Evolutionary conservation across 2,329 filamentous ascomycete genomes (phyloP).

Genomic region (Arthrinium puccinioides): DNA sequence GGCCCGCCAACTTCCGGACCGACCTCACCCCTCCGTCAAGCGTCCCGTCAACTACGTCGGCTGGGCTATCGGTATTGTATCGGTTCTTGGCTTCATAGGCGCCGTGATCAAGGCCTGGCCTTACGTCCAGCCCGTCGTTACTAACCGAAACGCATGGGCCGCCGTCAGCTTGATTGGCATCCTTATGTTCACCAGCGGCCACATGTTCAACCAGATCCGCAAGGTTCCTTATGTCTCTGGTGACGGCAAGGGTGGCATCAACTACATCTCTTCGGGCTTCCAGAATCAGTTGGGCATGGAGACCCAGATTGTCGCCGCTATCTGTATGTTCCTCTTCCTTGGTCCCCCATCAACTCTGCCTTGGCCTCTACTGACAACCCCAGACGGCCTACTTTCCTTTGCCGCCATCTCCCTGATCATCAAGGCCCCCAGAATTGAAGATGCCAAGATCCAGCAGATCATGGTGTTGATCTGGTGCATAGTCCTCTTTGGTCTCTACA

Average conservation of each 20-base stretch:
- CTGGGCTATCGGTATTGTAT: conserved; percentile 59
- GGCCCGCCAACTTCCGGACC: conserved; percentile 66
- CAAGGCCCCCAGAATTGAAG: conserved; percentile 83
- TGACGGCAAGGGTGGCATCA: conserved; percentile 78
- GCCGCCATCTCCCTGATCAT: conserved; percentile 84
- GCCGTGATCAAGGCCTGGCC: conserved; percentile 65
- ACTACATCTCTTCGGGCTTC: conserved; percentile 86
- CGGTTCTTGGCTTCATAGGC: conserved; percentile 63
- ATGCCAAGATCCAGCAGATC: conserved; percentile 70
- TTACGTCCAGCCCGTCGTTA: conserved; percentile 72
- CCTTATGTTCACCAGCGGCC: conserved; percentile 87
- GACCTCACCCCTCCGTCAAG: conserved; percentile 68
- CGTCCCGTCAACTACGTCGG: conserved; percentile 85
- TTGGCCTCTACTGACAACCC: conserved; percentile 14
- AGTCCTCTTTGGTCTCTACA: conserved; percentile 77
- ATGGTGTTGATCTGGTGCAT: conserved; percentile 74
- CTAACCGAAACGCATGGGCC: conserved; percentile 92
- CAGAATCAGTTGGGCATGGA: conserved; percentile 91
- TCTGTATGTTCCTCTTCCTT: conserved; percentile 61
- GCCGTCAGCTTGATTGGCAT: conserved; percentile 82
- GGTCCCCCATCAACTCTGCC: background rate
- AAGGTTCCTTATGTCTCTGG: conserved; percentile 88
- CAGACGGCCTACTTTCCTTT: conserved; percentile 70
- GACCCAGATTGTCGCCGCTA: conserved; percentile 87
- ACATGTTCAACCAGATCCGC: conserved; percentile 99